Evolutionary conservation across 768 basidiomycete species (phyloP), one percentile per base, ranked within the genome.

Genomic region (Zangia roseola): DNA sequence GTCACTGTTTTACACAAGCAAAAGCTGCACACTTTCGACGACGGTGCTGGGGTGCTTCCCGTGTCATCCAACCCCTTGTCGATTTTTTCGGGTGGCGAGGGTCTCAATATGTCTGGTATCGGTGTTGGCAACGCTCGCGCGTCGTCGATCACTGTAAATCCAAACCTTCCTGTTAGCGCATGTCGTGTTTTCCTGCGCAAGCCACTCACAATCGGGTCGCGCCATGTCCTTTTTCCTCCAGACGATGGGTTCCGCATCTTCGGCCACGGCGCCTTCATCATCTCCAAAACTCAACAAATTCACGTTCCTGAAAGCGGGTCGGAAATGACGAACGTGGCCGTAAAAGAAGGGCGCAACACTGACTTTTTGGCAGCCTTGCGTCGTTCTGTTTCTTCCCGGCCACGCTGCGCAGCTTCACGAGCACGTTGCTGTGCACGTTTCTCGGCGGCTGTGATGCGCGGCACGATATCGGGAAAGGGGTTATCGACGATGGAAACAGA

Each of bases 381-480:
- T 31, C 83, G 77, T 52, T 79, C 76, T 30, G 76, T 79, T 55
- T 91, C 88, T 58, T 91, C 91, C n/a, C 88, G 73, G 63, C 92
- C 88, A 43, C 79, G 76, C 57, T 85, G 85, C 1, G 80, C 84
- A 52, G 82, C 77, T 61, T 91, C 84, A 34, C 83, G 79, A 2
- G 94, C 95, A 45, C 79, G 78, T 53, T 86, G 86, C 64, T 99
- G 97, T 0, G 76, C 85, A 34, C 85, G 80, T 53, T 88, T 86
- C 71, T 98, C 97, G 2, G 84, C 91, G 1, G 94, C 93, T 1
- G 97, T 99, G 52, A 98, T 99, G 21, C 97, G 85, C 5, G 95
- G 95, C 31, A 94, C 80, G 55, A 98, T 97, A 62, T 98, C 94
- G 45, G 86, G 81, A 65, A 97, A 97, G 0, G 97, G 95, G 62